These are phyloP conservation scores for Cubamyces lactineus DNA, from an alignment of 768 basidiomycete genomes.

Conservation along the genomic window DNA sequence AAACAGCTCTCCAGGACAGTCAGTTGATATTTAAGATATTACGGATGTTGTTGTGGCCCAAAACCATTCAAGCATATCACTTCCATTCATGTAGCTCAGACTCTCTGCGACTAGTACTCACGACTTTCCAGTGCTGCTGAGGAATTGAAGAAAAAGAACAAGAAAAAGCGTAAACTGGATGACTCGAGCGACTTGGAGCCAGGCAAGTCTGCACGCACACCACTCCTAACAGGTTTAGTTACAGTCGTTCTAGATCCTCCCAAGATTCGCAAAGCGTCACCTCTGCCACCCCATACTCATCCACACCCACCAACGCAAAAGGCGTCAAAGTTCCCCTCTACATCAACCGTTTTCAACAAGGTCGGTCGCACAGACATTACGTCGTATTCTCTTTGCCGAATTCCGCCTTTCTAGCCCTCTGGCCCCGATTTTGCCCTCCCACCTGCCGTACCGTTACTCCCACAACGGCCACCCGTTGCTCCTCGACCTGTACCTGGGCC, in stretches of 20 bases:
- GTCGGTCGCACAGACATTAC: conserved; percentile 37
- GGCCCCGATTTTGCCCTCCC: conserved; percentile 71
- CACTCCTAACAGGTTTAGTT: conserved; percentile 14
- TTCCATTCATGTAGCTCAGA: neutral
- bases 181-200: conserved; percentile 71
- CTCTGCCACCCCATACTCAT: conserved; percentile 42
- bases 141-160: conserved; percentile 68
- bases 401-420: conserved; percentile 19
- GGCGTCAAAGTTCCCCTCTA: conserved; percentile 54
- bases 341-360: conserved; percentile 51
- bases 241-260: conserved; percentile 44
- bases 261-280: conserved; percentile 58
- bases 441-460: conserved; percentile 50
- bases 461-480: conserved; percentile 63
- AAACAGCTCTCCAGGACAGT: too few species aligned
- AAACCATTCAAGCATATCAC: too few species aligned
- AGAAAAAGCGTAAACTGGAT: conserved; percentile 86
- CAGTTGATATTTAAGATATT: too few species aligned
- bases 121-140: conserved; percentile 39
- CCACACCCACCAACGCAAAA: conserved; percentile 45
- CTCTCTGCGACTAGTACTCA: neutral
- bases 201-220: conserved; percentile 40
- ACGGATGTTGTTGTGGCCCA: too few species aligned
- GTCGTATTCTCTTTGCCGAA: neutral
- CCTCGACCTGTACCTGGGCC: conserved; percentile 75